Conservation (phyloP, 2,329 filamentous ascomycete genomes). For the Trichoderma koningiopsis region DNA sequence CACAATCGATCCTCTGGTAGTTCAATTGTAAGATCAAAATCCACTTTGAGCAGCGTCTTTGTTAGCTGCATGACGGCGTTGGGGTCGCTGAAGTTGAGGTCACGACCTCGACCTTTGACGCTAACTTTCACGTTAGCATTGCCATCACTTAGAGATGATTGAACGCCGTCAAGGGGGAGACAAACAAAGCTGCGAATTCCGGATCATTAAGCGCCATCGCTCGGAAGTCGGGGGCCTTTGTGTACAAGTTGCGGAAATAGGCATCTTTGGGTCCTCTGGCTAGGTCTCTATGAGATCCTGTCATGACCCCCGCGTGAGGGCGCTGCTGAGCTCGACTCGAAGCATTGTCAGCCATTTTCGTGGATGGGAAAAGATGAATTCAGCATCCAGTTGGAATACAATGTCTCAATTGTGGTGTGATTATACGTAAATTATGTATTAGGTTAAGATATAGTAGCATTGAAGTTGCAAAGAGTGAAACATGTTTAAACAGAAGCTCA, state of each 20-base stretch:
- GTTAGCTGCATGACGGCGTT: slow-evolving; percentile 78
- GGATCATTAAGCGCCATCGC: slow-evolving; percentile 45
- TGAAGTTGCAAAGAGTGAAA: neutral
- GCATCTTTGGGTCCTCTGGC: slow-evolving; percentile 30
- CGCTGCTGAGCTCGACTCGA: neutral
- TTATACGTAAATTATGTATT: neutral
- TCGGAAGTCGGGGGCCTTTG: slow-evolving; percentile 47
- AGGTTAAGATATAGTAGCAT: neutral
- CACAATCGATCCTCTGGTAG: slow-evolving; percentile 80
- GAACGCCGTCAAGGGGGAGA: neutral
- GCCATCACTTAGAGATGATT: neutral
- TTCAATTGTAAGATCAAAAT: slow-evolving; percentile 72
- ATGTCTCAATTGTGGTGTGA: neutral
- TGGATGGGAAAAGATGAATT: neutral
- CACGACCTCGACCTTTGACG: slow-evolving; percentile 47
- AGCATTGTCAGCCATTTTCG: neutral
- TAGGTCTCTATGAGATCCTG: neutral
- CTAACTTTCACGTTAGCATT: slow-evolving; percentile 16
- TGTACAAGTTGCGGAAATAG: slow-evolving; percentile 46
- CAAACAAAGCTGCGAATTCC: slow-evolving; percentile 47
- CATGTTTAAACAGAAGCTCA: neutral
- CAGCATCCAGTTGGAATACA: neutral
- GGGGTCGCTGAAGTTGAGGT: slow-evolving; percentile 81
- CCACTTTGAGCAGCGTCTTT: slow-evolving; percentile 71
- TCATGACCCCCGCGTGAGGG: neutral